Evolutionary conservation across 179 eudicot species (phyloP), one percentile per base, ranked within the genome.

Genomic region (Drosera spatulata): DNA sequence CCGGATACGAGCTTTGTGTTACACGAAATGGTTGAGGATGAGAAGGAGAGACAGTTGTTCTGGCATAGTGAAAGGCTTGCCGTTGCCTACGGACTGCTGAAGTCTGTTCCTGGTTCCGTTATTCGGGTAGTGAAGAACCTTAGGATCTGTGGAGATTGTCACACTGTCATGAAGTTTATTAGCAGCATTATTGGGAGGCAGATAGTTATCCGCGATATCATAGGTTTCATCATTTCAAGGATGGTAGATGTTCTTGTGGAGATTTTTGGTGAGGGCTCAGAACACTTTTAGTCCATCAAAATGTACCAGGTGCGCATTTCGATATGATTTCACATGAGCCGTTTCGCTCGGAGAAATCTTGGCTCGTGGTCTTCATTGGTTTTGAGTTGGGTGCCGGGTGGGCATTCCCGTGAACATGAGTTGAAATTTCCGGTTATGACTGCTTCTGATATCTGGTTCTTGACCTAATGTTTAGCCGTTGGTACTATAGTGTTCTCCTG

Each of bases 1-100:
- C 95, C 93, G 10, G 89, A 90, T 55, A 80, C 79, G 40, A 80
- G 81, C 58, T 75, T 41, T 45, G 89, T 86, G 50, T 78, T 84
- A 74, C 95, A 83, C 55, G 95, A 90, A 65, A 71, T 90, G 69
- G 87, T 73, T 39, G 68, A 78, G 48, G 68, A 68, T n/a, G 97
- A 90, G 77, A 82, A 90, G 79, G 97, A 82, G 76, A 76, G 73
- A 5, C 89, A 75, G 64, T 72, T 87, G 15, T 76, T 81, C 60
- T 85, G 87, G 88, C 95, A 87, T 65, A 85, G 90, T 66, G 95
- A 90, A 72, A 74, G 91, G 58, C 50, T 82, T 73, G 97, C 97
- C 45, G 81, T 86, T 15, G 95, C 95, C 50, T 86, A 82, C 67
- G 95, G 95, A n/a, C 70, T 89, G 80, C 85, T 89, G 22, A 86